Base-by-base conservation (phyloP, 2,329 filamentous ascomycete species). In the Colletotrichum brevisporum region DNA sequence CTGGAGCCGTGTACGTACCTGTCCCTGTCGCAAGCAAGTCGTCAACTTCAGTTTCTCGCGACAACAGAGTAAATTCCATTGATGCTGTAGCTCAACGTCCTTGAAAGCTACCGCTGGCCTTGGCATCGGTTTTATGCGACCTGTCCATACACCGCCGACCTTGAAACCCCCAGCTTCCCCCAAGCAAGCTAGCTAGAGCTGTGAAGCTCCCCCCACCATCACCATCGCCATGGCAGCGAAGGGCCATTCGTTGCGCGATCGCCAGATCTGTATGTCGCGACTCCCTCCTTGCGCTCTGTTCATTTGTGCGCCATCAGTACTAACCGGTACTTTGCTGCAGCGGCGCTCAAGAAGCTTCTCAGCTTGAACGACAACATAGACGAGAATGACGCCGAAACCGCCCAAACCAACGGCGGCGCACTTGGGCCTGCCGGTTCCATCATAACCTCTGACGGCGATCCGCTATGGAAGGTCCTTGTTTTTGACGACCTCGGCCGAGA, bases 381-480 rank as follows among this genome's bases (percentile, higher is more conserved):
- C 73, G 79, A 87, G 67, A 86, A 87, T 73, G 85, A 89, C 65
- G 83, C 87, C 57, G 88, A 93, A 69, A 92, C 94, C 67, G 79
- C 86, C 47, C 83, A 88, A 53, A 84, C 88, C 64, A 91, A 91
- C 76, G 91, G 90, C 58, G 81, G 91, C 10, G 63, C 71, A 45
- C 83, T 91, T 63, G 86, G 91, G 63, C 89, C 92, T 24, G 88
- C 91, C 45, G 91, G 91, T n/a, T 92, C 94, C 16, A 92, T 98
- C 61, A 84, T 97, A 71, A 94, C 94, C 74, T 88, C 93, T 54
- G 92, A 97, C 75, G 94, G 95, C 71, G 94, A 97, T 76, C 95
- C 95, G 1, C 95, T 98, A 83, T 98, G 95, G 95, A 98, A 98
- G 81, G 93, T 98, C 6, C 85, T 99, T 60, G 94, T 99, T 10